Conservation (phyloP, 2,329 filamentous ascomycete species). For the Aureobasidium leucospermi region DNA sequence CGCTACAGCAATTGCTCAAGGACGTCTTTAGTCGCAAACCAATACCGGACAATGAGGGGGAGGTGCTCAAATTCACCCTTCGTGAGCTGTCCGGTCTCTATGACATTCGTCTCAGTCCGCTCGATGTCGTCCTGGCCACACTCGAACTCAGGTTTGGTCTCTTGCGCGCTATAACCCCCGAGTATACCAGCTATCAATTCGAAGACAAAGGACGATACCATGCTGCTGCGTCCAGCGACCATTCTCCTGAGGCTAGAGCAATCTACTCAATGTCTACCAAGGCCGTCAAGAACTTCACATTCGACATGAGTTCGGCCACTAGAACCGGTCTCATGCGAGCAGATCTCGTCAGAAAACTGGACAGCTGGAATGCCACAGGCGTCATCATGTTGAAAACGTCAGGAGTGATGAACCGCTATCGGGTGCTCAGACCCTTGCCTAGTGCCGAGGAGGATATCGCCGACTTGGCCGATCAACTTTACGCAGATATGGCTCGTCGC, state of each 20-base stretch:
- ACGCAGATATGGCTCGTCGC: conserved; percentile 43
- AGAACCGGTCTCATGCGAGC: conserved; percentile 32
- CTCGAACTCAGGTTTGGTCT: conserved; percentile 53
- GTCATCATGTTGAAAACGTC: conserved; percentile 45
- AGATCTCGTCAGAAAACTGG: conserved; percentile 49
- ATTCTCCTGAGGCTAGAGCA: conserved; percentile 36
- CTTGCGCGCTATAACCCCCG: conserved; percentile 49
- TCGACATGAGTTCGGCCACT: conserved; percentile 43
- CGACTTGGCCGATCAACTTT: conserved; percentile 40
- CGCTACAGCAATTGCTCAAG: conserved; percentile 41
- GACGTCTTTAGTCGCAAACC: conserved; percentile 41
- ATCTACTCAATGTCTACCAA: conserved; percentile 38
- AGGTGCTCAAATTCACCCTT: conserved; percentile 42
- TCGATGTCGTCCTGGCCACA: conserved; percentile 45
- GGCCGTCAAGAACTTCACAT: conserved; percentile 34
- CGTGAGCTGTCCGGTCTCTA: conserved; percentile 41
- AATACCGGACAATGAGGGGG: conserved; percentile 29
- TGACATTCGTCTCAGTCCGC: conserved; percentile 42
- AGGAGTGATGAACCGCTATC: conserved; percentile 49
- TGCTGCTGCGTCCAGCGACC: conserved; percentile 26
- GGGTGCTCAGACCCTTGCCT: conserved; percentile 43
- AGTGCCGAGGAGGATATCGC: conserved; percentile 35
- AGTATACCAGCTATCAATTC: conserved; percentile 52
- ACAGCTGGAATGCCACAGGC: conserved; percentile 45
- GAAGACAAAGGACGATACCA: conserved; percentile 23